Base-by-base conservation (phyloP, 129 eudicot genomes). In the Ambrosia artemisiifolia region DNA sequence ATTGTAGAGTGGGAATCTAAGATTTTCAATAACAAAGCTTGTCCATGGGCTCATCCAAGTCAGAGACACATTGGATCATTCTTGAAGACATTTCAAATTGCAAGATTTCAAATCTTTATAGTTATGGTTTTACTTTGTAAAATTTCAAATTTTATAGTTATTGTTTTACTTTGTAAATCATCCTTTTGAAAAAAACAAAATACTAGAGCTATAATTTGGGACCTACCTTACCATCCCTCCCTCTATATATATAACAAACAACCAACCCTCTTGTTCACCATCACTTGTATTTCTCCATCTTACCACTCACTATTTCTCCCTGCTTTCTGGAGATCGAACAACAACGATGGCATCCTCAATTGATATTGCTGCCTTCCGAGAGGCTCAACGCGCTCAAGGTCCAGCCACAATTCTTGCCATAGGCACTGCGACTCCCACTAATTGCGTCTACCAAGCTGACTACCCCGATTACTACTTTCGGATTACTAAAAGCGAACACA, bases 381-480 rank as follows among this genome's bases (percentile, higher is more conserved):
- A 78, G 11, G 86, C 86, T 42, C 86, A 83, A 65, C 72, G 86
- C 2, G 86, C 87, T 14, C 72, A 83, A 54, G 83, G 86, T 10
- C 80, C 86, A 0, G 83, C 86, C 48, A 74, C 83, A 42, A 74
- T 83, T 38, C 74, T 83, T 14, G 84, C 87, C 28, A 75, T 83
- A 60, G 87, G 81, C 59, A 83, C 87, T 4, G 84, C 87, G 4
- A 83, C 78, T 18, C 87, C 87, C 0, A 3, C 84, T 30, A 79
- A 83, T 12, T 83, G 87, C 24, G 55, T 83, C 49, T 70, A 75
- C 40, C 87, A 83, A 70, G 74, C 81, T 8, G 81, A 74, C 40
- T 83, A 83, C 35, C 87, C 87, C 0, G 87, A 83, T 60, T 83
- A 74, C 67, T 83, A 83, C 33, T 83, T 83, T 20, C 75, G 84